A percentile compares a stretch with the other conserved stretches of the same genome.
Evolutionary conservation across 352 stramenopile genomes (phyloP).

Genomic region (Phytophthora tubulina): DNA sequence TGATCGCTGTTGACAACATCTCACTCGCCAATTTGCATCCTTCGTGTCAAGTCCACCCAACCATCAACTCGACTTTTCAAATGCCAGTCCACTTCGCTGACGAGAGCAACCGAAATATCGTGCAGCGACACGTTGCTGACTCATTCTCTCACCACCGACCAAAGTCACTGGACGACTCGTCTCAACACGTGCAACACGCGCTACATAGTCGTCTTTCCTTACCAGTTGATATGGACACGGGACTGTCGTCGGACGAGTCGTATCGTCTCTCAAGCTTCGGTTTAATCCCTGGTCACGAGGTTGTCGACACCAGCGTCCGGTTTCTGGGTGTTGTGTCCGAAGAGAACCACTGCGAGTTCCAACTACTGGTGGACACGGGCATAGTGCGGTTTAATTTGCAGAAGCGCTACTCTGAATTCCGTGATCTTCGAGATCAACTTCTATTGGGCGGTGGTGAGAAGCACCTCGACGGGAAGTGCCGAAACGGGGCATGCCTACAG

Average conservation of each 20-base stretch:
- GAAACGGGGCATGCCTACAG: constrained; percentile 55
- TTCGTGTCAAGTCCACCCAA: background rate
- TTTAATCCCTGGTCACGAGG: constrained; percentile 35
- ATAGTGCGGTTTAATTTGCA: constrained; percentile 56
- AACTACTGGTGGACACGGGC: constrained; percentile 62
- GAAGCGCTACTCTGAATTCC: constrained; percentile 78
- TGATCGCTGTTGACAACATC: no score
- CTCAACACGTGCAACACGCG: background rate
- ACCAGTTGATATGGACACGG: background rate
- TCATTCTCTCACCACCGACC: constrained; percentile 6
- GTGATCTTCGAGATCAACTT: constrained; percentile 57
- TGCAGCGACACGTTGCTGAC: constrained; percentile 16
- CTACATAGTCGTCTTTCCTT: constrained; percentile 9
- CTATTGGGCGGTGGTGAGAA: constrained; percentile 7
- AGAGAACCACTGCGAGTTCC: constrained; percentile 57
- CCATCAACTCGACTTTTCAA: background rate
- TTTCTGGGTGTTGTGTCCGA: constrained; percentile 51
- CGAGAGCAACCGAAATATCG: constrained; percentile 5
- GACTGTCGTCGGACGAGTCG: constrained; percentile 13
- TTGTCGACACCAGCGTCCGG: constrained; percentile 42
- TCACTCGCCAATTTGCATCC: constrained; percentile 23
- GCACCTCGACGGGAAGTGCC: constrained; percentile 29
- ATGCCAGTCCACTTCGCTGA: constrained; percentile 11
- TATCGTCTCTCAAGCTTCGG: constrained; percentile 20
- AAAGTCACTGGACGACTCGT: constrained; percentile 21